These are phyloP conservation scores for Neurospora cerealis DNA, from an alignment of 495 filamentous ascomycete genomes.

Conservation along the genomic window DNA sequence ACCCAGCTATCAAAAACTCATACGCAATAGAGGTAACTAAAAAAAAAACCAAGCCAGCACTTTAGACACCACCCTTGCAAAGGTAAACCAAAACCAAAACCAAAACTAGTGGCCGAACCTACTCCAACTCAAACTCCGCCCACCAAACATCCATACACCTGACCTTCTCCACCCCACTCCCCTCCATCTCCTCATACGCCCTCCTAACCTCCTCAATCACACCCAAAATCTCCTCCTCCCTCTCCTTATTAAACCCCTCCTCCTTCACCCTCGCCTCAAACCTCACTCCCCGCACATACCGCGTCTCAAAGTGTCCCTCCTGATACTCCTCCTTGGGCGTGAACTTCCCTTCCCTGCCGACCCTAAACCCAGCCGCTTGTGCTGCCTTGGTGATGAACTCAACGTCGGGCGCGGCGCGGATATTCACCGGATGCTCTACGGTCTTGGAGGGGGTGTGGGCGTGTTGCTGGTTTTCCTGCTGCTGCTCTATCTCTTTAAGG, in stretches of 20 bases:
- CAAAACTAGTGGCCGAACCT: too few relatives aligned
- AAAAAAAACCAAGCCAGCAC: too few relatives aligned
- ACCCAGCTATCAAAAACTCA: too few relatives aligned
- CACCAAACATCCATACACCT: conserved; percentile 42
- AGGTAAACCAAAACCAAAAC: too few relatives aligned
- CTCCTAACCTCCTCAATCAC: conserved; percentile 22
- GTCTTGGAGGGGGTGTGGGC: background rate
- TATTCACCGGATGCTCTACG: background rate
- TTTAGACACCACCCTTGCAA: too few relatives aligned
- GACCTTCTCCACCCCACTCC: conserved; percentile 12
- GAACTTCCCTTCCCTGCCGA: conserved; percentile 19
- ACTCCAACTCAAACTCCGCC: conserved; percentile 17
- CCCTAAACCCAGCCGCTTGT: conserved; percentile 13
- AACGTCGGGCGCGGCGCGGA: background rate
- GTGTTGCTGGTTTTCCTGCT: background rate
- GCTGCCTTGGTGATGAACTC: conserved; percentile 11
- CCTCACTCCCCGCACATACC: conserved; percentile 8
- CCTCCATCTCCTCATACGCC: conserved; percentile 19
- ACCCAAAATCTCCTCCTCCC: conserved; percentile 23
- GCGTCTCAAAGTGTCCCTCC: conserved; percentile 41
- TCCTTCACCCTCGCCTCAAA: conserved; percentile 23
- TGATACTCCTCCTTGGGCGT: conserved; percentile 25
- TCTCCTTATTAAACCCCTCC: conserved; percentile 19
- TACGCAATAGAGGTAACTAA: too few relatives aligned
- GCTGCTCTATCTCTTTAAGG: too few relatives aligned